Percentiles rank a stretch among this genome's conserved stretches.
phyloP scores from a whole-genome alignment of 176 grass and related monocot species.

The Ensete glaucum region DNA sequence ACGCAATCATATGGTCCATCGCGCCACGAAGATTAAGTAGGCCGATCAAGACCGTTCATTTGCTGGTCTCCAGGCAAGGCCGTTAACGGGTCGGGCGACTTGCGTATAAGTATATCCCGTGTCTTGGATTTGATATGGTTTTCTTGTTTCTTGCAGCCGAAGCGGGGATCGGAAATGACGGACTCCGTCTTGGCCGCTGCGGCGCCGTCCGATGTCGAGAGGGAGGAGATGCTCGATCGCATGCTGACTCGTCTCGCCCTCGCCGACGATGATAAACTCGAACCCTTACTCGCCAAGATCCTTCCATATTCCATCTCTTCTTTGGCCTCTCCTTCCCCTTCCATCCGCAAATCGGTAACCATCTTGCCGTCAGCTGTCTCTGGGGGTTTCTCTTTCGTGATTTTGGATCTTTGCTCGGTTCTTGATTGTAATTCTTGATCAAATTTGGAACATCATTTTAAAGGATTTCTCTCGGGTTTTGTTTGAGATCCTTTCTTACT shows the following conservation, averaged over 20 bases:
- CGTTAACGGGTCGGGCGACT: no score
- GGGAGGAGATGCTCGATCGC: conserved; percentile 64
- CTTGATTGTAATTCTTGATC: no score
- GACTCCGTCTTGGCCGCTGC: conserved; percentile 24
- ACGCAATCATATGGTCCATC: no score
- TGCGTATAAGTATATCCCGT: no score
- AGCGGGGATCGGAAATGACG: conserved; percentile 28
- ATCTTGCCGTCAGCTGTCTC: background rate
- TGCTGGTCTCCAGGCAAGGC: no score
- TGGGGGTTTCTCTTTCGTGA: no score
- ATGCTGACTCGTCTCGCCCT: conserved; percentile 82
- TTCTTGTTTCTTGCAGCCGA: conserved; percentile 1
- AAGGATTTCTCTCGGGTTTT: no score
- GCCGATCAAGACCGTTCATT: no score
- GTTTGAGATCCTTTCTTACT: no score
- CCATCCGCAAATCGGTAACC: conserved; percentile 72
- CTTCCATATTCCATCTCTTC: conserved; percentile 87
- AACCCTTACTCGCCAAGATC: conserved; percentile 55
- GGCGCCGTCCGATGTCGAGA: conserved; percentile 49
- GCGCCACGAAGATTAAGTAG: no score
- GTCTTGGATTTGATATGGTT: background rate
- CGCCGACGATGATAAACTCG: conserved; percentile 65
- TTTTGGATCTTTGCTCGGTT: no score
- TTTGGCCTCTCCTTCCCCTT: conserved; percentile 49
- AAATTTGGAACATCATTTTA: no score